Percentiles rank a stretch among this genome's conserved stretches.
These are phyloP conservation scores for Ophiosphaerella herpotricha DNA, from an alignment of 2,329 filamentous ascomycete species.

Conservation along the genomic window DNA sequence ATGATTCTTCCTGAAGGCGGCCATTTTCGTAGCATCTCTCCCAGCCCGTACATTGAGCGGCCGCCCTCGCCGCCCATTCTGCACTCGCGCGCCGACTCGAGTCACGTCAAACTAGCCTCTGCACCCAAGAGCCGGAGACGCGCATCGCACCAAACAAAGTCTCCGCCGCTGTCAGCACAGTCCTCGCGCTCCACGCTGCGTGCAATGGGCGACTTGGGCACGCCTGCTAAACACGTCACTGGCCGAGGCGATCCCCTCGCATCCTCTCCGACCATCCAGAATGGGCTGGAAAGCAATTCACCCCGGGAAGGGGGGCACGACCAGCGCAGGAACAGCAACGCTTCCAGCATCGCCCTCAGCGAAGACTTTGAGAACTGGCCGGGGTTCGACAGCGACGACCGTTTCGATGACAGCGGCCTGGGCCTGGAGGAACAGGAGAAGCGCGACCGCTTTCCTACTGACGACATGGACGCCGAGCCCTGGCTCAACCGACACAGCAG, in stretches of 20 bases:
- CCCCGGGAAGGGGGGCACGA: constrained; percentile 23
- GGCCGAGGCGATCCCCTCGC: constrained; percentile 31
- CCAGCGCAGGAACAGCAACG: constrained; percentile 37
- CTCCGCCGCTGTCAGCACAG: constrained; percentile 38
- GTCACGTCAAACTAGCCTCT: constrained; percentile 34
- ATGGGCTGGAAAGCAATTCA: constrained; percentile 20
- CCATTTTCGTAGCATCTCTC: constrained; percentile 53
- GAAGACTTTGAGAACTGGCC: constrained; percentile 52
- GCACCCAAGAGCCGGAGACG: constrained; percentile 36
- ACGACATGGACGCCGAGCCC: constrained; percentile 45
- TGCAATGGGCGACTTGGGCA: constrained; percentile 31
- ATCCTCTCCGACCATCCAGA: constrained; percentile 41
- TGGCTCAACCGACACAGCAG: constrained; percentile 45
- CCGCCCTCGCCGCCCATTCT: constrained; percentile 49
- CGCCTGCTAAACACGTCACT: constrained; percentile 14
- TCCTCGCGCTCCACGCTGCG: constrained; percentile 44
- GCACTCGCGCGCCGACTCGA: constrained; percentile 27
- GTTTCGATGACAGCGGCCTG: constrained; percentile 42
- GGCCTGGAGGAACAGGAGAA: constrained; percentile 41
- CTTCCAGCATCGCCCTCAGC: constrained; percentile 47
- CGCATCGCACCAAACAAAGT: constrained; percentile 33
- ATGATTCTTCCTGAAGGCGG: constrained; percentile 79
- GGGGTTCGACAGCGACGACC: constrained; percentile 37
- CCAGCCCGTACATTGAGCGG: constrained; percentile 54
- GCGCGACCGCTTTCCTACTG: constrained; percentile 32